These are phyloP conservation scores for Microbotryomycetes sp. DNA, from an alignment of 1,284 basidiomycete genomes.

Conservation along the genomic window DNA sequence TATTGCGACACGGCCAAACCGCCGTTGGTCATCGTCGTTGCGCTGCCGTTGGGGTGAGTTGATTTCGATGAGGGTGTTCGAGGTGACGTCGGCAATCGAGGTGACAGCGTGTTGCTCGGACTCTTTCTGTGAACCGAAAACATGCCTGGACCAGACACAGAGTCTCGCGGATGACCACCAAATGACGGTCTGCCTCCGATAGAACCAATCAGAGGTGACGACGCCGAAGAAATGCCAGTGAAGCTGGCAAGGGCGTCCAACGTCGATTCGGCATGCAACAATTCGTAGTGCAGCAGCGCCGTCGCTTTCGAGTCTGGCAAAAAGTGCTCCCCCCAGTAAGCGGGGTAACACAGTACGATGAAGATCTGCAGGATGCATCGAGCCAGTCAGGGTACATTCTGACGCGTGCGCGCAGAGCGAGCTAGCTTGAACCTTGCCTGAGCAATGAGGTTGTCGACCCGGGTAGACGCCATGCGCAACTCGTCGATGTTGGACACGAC, in stretches of 20 bases:
- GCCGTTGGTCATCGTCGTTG: not conserved
- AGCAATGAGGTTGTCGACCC: constrained; percentile 26
- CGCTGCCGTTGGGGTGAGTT: constrained; percentile 7
- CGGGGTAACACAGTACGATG: constrained; percentile 33
- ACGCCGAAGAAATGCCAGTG: constrained; percentile 10
- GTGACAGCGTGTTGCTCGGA: not conserved
- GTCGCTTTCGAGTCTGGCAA: constrained; percentile 21
- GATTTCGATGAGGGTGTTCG: no score
- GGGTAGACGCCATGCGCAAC: constrained; percentile 4
- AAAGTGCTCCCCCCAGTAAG: constrained; percentile 36
- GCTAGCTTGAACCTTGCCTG: not conserved
- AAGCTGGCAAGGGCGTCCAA: constrained; percentile 31
- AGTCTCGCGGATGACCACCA: not conserved
- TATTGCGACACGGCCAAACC: no score
- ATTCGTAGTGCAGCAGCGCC: constrained; percentile 34
- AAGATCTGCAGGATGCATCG: constrained; percentile 26
- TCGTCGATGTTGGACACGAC: constrained; percentile 22
- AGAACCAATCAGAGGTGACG: constrained; percentile 1
- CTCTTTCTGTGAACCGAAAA: not conserved
- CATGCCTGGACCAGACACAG: not conserved
- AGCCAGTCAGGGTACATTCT: not conserved
- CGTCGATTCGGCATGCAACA: constrained; percentile 32
- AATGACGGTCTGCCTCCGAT: not conserved
- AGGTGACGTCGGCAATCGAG: not conserved
- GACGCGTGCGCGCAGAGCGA: not conserved